Conservation (phyloP, 192 early-diverging fungal genomes). For the Paraglomus occultum region DNA sequence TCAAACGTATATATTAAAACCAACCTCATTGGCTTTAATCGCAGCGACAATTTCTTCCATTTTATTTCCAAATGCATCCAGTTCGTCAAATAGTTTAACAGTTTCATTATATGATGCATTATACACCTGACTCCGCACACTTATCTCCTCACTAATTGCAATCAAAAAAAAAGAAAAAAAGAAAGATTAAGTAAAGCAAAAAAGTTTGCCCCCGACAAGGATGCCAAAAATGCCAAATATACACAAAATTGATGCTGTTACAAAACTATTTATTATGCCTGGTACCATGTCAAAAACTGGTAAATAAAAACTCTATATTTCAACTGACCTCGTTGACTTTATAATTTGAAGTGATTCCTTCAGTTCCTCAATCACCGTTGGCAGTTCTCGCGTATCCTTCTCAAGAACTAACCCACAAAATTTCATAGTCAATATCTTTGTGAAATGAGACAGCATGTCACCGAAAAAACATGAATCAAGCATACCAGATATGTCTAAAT, state of each 20-base stretch:
- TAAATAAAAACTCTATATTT: too few species aligned
- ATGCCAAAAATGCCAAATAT: too few species aligned
- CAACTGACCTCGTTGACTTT: conserved; percentile 26
- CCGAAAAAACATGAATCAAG: not conserved
- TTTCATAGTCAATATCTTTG: not conserved
- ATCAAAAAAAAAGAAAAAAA: not conserved
- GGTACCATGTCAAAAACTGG: too few species aligned
- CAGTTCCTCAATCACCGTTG: conserved; percentile 26
- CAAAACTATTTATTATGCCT: too few species aligned
- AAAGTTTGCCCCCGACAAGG: too few species aligned
- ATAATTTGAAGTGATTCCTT: conserved; percentile 28
- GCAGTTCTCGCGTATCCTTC: conserved; percentile 20
- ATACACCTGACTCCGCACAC: conserved; percentile 24
- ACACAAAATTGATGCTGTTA: too few species aligned
- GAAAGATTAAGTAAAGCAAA: too few species aligned
- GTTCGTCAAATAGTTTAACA: conserved; percentile 21
- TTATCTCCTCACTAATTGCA: conserved; percentile 26
- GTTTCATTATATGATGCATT: conserved; percentile 25
- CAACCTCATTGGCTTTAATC: conserved; percentile 22
- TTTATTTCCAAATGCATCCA: conserved; percentile 8
- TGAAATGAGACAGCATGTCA: not conserved
- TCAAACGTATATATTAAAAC: not conserved
- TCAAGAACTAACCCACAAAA: conserved; percentile 17
- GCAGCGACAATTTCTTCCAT: conserved; percentile 15
- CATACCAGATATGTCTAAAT: conserved; percentile 25